These are phyloP conservation scores for Barnettozyma populi DNA, from an alignment of 805 yeast species.

Conservation along the genomic window DNA sequence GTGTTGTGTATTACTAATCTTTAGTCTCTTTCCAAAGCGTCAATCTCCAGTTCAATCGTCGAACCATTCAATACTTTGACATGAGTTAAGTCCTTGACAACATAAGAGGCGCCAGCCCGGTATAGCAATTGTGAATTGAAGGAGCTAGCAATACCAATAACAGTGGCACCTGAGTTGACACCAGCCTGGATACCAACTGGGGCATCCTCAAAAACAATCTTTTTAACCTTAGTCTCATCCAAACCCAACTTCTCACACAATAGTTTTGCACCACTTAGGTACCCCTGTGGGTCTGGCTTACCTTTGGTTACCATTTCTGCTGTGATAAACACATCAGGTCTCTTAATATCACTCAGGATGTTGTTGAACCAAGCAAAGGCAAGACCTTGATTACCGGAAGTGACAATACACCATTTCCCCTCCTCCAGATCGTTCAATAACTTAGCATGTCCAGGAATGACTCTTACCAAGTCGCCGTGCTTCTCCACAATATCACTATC, in stretches of 20 bases:
- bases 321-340: conserved; percentile 74
- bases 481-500: conserved; percentile 58
- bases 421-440: conserved; percentile 50
- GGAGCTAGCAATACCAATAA: conserved; percentile 80
- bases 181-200: conserved; percentile 89
- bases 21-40: conserved; percentile 16
- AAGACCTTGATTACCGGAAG: conserved; percentile 73
- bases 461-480: conserved; percentile 67
- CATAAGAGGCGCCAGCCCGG: conserved; percentile 76
- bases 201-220: conserved; percentile 81
- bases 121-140: conserved; percentile 46
- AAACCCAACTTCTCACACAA: conserved; percentile 39
- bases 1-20: not conserved
- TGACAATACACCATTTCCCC: conserved; percentile 76
- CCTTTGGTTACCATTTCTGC: conserved; percentile 79
- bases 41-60: conserved; percentile 20
- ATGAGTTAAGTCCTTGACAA: conserved; percentile 59
- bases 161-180: conserved; percentile 76
- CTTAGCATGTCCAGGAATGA: conserved; percentile 71
- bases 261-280: conserved; percentile 37
- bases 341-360: conserved; percentile 47
- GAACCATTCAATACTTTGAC: conserved; percentile 23
- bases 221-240: conserved; percentile 34
- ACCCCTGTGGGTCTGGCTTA: conserved; percentile 86
- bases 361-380: conserved; percentile 71